Conservation (phyloP, 257 asterid species). For the Eucommia ulmoides region DNA sequence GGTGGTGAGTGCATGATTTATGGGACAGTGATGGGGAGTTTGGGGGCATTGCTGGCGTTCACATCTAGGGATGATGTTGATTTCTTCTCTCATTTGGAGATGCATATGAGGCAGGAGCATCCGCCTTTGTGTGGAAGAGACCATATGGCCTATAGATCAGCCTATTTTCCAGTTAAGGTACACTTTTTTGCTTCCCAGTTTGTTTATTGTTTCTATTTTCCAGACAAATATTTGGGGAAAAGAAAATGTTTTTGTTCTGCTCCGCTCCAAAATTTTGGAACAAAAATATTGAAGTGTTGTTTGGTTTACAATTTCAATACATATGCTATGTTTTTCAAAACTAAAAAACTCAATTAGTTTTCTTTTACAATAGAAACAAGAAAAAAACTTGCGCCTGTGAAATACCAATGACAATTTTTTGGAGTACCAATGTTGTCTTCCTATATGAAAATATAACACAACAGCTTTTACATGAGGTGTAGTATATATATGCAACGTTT, state of each 20-base stretch:
- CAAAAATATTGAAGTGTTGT: too few relatives aligned
- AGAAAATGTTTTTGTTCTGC: not conserved
- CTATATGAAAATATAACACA: too few relatives aligned
- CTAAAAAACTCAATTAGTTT: not conserved
- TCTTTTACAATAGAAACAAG: too few relatives aligned
- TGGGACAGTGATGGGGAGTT: conserved; percentile 95
- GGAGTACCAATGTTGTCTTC: too few relatives aligned
- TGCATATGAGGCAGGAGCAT: conserved; percentile 96
- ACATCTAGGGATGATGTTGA: conserved; percentile 97
- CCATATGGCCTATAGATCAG: conserved; percentile 96
- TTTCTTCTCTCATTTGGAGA: conserved; percentile 95
- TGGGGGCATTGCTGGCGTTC: conserved; percentile 90
- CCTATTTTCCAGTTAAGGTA: conserved; percentile 97
- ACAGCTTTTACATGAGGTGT: too few relatives aligned
- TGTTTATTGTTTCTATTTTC: not conserved
- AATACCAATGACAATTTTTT: too few relatives aligned
- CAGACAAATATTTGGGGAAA: not conserved
- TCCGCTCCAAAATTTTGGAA: too few relatives aligned
- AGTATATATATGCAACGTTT: too few relatives aligned
- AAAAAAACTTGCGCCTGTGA: too few relatives aligned
- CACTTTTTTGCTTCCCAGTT: conserved; percentile 6
- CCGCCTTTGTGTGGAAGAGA: conserved; percentile 99
- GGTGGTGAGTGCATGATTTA: conserved; percentile 92
- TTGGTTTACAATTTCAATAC: too few relatives aligned
- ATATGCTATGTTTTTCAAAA: not conserved